phyloP scores from a whole-genome alignment of 2,329 filamentous ascomycete species.

The Raffaelea ambrosiae region DNA sequence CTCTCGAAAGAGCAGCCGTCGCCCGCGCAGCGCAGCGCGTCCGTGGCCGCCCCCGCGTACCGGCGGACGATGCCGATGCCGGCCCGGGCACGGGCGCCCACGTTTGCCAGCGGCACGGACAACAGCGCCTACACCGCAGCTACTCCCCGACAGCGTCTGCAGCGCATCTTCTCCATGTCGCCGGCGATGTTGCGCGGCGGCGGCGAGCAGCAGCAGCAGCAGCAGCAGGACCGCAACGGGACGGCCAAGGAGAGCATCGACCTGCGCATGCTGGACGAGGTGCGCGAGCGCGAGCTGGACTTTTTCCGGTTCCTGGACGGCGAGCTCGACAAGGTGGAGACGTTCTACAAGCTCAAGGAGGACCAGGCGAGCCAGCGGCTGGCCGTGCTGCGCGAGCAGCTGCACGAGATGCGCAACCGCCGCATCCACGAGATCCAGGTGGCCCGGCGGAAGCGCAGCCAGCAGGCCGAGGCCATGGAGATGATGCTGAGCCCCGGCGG shows the following conservation, averaged over 20 bases:
- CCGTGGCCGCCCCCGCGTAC: slow-evolving; percentile 15
- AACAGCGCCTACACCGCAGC: no score
- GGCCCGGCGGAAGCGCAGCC: slow-evolving; percentile 21
- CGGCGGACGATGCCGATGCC: no score
- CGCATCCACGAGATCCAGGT: slow-evolving; percentile 62
- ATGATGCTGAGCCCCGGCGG: background rate
- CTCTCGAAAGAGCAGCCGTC: background rate
- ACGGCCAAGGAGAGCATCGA: slow-evolving; percentile 26
- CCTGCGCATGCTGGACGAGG: slow-evolving; percentile 34
- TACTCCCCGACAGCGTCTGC: slow-evolving; percentile 21
- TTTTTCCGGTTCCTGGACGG: slow-evolving; percentile 80
- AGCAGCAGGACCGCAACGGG: no score
- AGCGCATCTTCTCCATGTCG: slow-evolving; percentile 31
- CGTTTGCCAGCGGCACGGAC: no score
- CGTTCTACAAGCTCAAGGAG: slow-evolving; percentile 83
- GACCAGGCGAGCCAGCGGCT: slow-evolving; percentile 71
- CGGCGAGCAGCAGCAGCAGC: slow-evolving; percentile 13
- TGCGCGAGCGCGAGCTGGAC: slow-evolving; percentile 68
- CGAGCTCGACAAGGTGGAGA: slow-evolving; percentile 85
- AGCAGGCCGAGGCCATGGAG: slow-evolving; percentile 17
- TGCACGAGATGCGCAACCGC: slow-evolving; percentile 87
- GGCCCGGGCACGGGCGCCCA: no score
- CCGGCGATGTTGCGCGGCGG: slow-evolving; percentile 9
- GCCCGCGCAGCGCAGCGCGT: slow-evolving; percentile 27
- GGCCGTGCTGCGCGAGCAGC: slow-evolving; percentile 64